phyloP scores from a whole-genome alignment of 129 eudicot genomes.

The Chrysanthemum makinoi region DNA sequence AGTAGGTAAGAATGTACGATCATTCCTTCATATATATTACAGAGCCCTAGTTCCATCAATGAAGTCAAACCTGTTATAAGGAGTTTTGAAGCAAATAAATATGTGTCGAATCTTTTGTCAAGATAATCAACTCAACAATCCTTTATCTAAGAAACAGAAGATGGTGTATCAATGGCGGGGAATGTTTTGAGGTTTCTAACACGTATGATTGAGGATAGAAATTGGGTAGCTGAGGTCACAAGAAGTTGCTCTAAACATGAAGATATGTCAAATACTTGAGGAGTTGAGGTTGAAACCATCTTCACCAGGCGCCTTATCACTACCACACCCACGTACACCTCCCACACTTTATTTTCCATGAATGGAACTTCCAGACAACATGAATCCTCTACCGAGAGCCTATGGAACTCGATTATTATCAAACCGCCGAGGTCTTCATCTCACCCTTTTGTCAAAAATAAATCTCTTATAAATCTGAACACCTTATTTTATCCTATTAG shows the following conservation, averaged over 20 bases:
- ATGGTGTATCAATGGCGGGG: conserved; percentile 11
- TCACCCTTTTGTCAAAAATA: no score
- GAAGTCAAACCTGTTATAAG: conserved; percentile 19
- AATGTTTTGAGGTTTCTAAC: conserved; percentile 20
- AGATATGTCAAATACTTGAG: no score
- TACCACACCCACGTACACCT: no score
- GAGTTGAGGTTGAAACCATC: no score
- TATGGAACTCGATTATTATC: no score
- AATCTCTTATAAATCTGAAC: no score
- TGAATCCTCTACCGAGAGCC: no score
- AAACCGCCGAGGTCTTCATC: no score
- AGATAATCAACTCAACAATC: background rate
- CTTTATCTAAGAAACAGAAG: background rate
- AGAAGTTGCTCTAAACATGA: background rate
- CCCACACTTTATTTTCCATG: no score
- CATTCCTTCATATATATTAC: conserved; percentile 20
- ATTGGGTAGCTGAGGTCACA: conserved; percentile 1
- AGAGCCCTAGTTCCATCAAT: conserved; percentile 22
- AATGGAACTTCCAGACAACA: no score
- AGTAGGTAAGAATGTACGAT: background rate
- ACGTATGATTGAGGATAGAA: conserved; percentile 10
- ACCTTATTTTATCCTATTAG: no score
- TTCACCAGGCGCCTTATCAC: background rate
- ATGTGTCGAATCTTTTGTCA: background rate
- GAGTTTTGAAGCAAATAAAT: background rate